Base-by-base conservation (phyloP, 345 rosid species). In the Citrus sp. region DNA sequence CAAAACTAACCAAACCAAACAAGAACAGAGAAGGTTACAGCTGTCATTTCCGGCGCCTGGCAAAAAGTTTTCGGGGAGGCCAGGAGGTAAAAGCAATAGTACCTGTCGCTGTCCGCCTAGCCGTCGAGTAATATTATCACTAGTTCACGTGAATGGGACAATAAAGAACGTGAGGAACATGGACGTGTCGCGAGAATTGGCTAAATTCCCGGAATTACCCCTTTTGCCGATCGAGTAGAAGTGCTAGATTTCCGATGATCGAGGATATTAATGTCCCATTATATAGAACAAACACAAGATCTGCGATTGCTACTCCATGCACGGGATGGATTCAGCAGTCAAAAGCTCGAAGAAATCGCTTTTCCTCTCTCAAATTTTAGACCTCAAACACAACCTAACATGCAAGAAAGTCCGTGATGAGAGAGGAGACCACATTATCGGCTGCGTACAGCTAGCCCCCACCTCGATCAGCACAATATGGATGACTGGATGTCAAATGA, bases 101-200 rank as follows among this genome's bases (percentile, higher is more conserved):
- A 21, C 76, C 70, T 34, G 9, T 38, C 54, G 80, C 69, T 83
- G 84, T 59, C 81, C 9, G 38, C 68, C 73, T 67, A 10, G 67
- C 67, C 71, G 72, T 61, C 68, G 58, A 71, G 7, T 67, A 61
- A 42, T 51, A 38, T 68, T 42, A 69, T 64, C 16, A 65, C 35
- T 18, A 19, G 40, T 55, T 78, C 87, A 83, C 79, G 84, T 79
- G 85, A 84, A 72, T 61, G 65, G 56, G 49, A 71, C 82, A 74
- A 67, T 13, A 59, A n/a, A 42, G 64, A 59, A 61, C 22, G 78
- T 3, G 37, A 76, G 75, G 54, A 70, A 80, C 79, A 54, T 72
- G 81, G 62, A 73, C 63, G 13, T 65, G 82, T 80, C 81, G 21
- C 69, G 28, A 40, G 67, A 74, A 34, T 34, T 72, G 9, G 24